A percentile compares a stretch with the other conserved stretches of the same genome.
Conservation (phyloP, 305 asterid genomes). For the Fraxinus sp. region DNA sequence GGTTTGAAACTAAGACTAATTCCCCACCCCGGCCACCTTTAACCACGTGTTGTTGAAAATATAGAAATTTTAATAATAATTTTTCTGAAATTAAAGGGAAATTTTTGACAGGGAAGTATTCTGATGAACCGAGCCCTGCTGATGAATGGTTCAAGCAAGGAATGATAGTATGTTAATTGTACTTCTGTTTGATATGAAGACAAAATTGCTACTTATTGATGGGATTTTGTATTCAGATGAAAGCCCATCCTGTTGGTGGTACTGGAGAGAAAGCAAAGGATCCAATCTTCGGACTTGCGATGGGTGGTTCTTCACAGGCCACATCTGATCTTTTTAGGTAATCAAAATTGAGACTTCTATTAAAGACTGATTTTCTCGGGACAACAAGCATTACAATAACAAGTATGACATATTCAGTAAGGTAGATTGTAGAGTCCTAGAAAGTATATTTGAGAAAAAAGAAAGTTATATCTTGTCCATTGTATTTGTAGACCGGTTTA, state of each 20-base stretch:
- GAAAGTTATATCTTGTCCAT: neutral
- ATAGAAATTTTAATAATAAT: neutral
- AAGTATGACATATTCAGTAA: neutral
- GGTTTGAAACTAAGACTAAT: conserved; percentile 40
- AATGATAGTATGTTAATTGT: conserved; percentile 46
- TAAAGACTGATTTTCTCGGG: neutral
- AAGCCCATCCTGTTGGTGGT: conserved; percentile 80
- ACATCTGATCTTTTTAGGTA: conserved; percentile 84
- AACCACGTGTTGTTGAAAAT: neutral
- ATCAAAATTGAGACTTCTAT: neutral
- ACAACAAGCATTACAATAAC: neutral
- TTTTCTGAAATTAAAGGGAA: neutral
- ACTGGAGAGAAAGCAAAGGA: conserved; percentile 90
- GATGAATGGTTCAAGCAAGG: conserved; percentile 90
- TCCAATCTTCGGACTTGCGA: conserved; percentile 77
- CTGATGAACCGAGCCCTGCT: conserved; percentile 82
- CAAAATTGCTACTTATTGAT: neutral
- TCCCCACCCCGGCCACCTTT: neutral
- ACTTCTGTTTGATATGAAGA: neutral
- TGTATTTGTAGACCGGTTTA: neutral
- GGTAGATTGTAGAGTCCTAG: neutral
- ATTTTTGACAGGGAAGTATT: conserved; percentile 65
- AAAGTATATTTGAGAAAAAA: neutral
- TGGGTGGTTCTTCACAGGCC: conserved; percentile 80
- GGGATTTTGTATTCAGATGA: conserved; percentile 45